A percentile compares a stretch with the other conserved stretches of the same genome.
phyloP scores from a whole-genome alignment of 2,329 filamentous ascomycete species.

The Sarocladium strictum region DNA sequence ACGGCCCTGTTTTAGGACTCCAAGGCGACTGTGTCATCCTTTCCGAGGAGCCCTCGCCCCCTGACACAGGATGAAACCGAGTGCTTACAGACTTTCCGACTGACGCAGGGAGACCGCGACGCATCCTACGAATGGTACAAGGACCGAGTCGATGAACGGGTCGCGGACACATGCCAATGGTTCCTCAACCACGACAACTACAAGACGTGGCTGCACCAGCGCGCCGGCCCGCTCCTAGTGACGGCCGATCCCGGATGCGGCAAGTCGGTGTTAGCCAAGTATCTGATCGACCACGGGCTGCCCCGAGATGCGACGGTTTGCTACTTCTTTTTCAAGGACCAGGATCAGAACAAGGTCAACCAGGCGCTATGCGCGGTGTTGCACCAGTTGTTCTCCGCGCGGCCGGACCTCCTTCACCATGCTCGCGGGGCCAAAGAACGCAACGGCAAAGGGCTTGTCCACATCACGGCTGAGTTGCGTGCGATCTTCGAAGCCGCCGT shows the following conservation, averaged over 20 bases:
- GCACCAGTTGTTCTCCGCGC: constrained; percentile 29
- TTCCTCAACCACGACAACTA: constrained; percentile 15
- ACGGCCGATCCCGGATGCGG: constrained; percentile 33
- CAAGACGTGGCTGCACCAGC: constrained; percentile 14
- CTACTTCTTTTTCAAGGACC: constrained; percentile 38
- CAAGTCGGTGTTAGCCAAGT: constrained; percentile 31
- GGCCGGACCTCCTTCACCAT: constrained; percentile 16
- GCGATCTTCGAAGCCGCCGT: constrained; percentile 18
- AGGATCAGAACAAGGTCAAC: constrained; percentile 24
- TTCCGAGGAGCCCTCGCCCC: not conserved
- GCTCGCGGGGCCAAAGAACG: constrained; percentile 16
- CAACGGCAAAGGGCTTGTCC: constrained; percentile 13
- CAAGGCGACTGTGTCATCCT: too few relatives aligned
- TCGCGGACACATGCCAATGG: constrained; percentile 16
- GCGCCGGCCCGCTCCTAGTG: constrained; percentile 24
- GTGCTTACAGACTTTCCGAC: not conserved
- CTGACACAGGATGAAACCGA: not conserved
- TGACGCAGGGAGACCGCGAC: not conserved
- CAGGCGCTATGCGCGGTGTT: constrained; percentile 29
- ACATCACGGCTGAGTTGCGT: constrained; percentile 26
- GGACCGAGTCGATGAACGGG: not conserved
- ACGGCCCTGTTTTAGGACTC: not conserved
- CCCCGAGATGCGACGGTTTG: constrained; percentile 18
- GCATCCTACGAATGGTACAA: constrained; percentile 5
- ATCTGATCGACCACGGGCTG: constrained; percentile 23